Evolutionary conservation across 2,329 filamentous ascomycete species (phyloP).

Genomic region (Metarhizium rileyi): DNA sequence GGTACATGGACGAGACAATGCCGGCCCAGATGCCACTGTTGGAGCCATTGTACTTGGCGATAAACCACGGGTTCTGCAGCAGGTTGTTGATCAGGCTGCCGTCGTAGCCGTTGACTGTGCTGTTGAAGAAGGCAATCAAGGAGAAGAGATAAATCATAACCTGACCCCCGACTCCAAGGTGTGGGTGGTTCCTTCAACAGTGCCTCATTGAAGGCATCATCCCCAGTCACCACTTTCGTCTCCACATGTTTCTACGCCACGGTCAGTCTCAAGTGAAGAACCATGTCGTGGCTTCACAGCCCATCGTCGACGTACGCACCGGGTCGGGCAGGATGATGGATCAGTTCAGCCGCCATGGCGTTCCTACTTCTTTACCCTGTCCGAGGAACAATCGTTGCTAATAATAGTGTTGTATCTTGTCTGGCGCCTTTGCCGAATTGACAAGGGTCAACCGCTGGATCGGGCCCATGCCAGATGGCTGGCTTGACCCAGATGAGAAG

Average conservation of each 20-base stretch:
- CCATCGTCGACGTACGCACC: no score
- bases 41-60: conserved; percentile 27
- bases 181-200: conserved; percentile 41
- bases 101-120: conserved; percentile 31
- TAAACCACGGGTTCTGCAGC: conserved; percentile 31
- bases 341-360: no score
- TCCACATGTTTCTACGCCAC: conserved; percentile 1
- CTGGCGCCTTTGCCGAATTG: no score
- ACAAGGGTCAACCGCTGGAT: no score
- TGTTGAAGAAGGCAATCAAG: conserved; percentile 18
- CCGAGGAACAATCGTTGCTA: no score
- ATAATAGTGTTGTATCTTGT: no score
- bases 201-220: conserved; percentile 37
- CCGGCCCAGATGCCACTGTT: conserved; percentile 38
- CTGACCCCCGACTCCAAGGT: conserved; percentile 27
- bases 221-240: conserved; percentile 10
- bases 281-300: no score
- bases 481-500: no score
- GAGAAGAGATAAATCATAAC: conserved; percentile 33
- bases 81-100: conserved; percentile 40
- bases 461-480: no score
- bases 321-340: no score
- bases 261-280: no score
- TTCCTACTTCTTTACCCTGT: no score
- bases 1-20: conserved; percentile 41